These are phyloP conservation scores for Rhododendron williamsianum DNA, from an alignment of 148 eudicot genomes.

Conservation along the genomic window DNA sequence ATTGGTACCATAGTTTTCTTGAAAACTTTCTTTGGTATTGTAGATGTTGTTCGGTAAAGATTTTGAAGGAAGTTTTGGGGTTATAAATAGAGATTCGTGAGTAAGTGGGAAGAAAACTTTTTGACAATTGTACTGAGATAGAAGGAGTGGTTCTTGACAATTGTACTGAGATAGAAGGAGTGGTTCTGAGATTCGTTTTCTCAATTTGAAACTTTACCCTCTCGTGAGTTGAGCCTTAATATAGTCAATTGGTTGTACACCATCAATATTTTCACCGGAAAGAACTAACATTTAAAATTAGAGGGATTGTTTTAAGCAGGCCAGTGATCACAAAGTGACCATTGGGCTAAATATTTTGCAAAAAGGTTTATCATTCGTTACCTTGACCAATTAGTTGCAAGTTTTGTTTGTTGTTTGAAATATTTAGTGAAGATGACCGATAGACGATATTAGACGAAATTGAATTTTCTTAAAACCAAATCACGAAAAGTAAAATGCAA, in stretches of 20 bases:
- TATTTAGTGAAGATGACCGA: too few species aligned
- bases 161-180: too few species aligned
- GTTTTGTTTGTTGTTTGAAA: too few species aligned
- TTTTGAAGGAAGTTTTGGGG: too few species aligned
- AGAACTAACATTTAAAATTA: not conserved
- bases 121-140: too few species aligned
- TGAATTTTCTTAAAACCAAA: not conserved
- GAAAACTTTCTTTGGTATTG: not conserved
- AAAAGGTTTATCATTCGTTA: too few species aligned
- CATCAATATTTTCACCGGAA: not conserved
- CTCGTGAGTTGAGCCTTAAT: not conserved
- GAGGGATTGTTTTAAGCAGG: not conserved
- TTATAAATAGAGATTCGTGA: too few species aligned
- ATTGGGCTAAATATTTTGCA: too few species aligned
- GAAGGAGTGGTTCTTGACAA: too few species aligned
- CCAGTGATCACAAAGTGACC: not conserved
- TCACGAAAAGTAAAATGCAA: not conserved
- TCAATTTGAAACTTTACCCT: not conserved
- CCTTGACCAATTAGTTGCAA: not conserved
- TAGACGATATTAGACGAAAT: too few species aligned
- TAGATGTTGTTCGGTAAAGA: too few species aligned
- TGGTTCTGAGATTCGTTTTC: not conserved
- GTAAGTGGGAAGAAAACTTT: too few species aligned
- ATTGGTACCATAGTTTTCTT: not conserved
- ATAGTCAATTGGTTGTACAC: not conserved